Conservation (phyloP, 2,329 filamentous ascomycete genomes). For the Aulographum hederae region DNA sequence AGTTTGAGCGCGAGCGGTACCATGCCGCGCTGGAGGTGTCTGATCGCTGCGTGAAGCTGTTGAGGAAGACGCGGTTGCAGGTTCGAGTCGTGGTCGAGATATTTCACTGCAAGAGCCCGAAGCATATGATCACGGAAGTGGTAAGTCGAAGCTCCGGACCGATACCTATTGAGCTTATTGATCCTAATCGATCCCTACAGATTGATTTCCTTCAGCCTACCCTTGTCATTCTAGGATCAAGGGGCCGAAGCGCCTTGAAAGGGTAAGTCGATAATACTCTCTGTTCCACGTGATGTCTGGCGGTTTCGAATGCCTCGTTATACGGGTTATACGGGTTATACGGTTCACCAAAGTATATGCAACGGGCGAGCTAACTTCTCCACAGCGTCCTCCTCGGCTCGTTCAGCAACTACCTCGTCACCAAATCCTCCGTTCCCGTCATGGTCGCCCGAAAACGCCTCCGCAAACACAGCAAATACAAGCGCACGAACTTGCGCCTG, state of each 20-base stretch:
- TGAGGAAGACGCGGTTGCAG: slow-evolving; percentile 82
- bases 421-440: slow-evolving; percentile 88
- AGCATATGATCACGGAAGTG: slow-evolving; percentile 89
- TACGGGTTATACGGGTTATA: neutral
- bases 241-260: slow-evolving; percentile 81
- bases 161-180: neutral
- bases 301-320: too few relatives aligned
- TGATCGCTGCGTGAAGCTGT: slow-evolving; percentile 61
- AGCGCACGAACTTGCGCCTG: slow-evolving; percentile 49
- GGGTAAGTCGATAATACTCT: slow-evolving; percentile 40
- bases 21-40: slow-evolving; percentile 72
- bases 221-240: slow-evolving; percentile 78
- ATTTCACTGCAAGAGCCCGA: slow-evolving; percentile 94
- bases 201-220: slow-evolving; percentile 88
- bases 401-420: slow-evolving; percentile 94
- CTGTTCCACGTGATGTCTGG: slow-evolving; percentile 3
- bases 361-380: slow-evolving; percentile 1
- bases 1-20: slow-evolving; percentile 58
- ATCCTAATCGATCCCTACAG: slow-evolving; percentile 18
- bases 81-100: slow-evolving; percentile 90
- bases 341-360: neutral
- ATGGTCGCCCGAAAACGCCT: slow-evolving; percentile 93
- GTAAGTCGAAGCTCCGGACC: slow-evolving; percentile 22
- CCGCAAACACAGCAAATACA: slow-evolving; percentile 70
- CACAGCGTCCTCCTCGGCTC: slow-evolving; percentile 77